These are phyloP conservation scores for Populus deltoides DNA, from an alignment of 345 rosid genomes.

Conservation along the genomic window DNA sequence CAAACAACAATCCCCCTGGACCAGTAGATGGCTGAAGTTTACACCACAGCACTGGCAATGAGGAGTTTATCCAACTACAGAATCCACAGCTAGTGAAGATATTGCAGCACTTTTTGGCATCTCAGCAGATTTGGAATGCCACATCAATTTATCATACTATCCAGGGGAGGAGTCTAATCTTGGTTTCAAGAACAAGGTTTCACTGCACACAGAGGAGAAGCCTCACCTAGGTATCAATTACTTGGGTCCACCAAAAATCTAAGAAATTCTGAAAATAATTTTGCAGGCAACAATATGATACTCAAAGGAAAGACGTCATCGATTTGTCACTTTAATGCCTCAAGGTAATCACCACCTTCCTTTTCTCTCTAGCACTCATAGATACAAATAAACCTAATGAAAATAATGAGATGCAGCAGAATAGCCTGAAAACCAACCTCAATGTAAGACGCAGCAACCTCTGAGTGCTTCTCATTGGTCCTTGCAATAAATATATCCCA, in stretches of 20 bases:
- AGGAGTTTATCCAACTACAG: neutral
- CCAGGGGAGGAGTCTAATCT: neutral
- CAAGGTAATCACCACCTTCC: neutral
- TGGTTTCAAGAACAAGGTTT: neutral
- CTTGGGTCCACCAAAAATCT: neutral
- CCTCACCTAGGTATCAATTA: neutral
- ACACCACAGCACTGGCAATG: neutral
- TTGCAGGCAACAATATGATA: neutral
- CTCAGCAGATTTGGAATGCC: neutral
- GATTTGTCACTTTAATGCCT: neutral
- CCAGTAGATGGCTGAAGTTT: neutral
- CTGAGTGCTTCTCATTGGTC: constrained; percentile 97
- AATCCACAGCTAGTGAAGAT: neutral
- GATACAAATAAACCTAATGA: neutral
- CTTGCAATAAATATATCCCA: constrained; percentile 99
- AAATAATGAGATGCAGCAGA: neutral
- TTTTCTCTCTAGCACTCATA: neutral
- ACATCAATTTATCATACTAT: neutral
- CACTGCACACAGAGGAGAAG: neutral
- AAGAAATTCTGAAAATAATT: neutral
- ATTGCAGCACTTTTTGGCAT: neutral
- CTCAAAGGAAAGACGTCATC: neutral
- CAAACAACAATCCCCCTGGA: neutral
- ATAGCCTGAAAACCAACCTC: constrained; percentile 52
- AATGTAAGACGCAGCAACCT: constrained; percentile 95